Base-by-base conservation (phyloP, 805 yeast species). In the Grigorovia yakushimaensis region DNA sequence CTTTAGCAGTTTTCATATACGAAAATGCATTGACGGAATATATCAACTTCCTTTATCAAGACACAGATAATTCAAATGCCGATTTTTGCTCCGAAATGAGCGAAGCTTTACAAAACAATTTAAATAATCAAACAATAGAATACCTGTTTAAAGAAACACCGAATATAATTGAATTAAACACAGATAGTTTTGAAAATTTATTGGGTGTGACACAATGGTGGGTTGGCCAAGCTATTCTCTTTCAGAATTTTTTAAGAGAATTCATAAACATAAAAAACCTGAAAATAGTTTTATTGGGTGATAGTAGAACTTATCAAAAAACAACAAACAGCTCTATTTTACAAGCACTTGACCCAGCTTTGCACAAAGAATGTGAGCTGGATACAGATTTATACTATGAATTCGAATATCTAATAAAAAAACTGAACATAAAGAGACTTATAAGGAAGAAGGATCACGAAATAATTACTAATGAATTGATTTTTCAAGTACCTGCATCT, bases 11-110 rank as follows among this genome's bases (percentile, higher is more conserved):
- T 41, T 67, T 68, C 30, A 52, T 82, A 22, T 70, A 73, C 3
- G 82, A 81, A 42, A 63, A 68, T 47, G 67, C 73, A 39, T 68
- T 73, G 0, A 70, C 76, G 21, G 77, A 76, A 41, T 55, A 73
- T 18, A 55, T 77, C 39, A 72, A 70, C 41, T 78, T 70, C 56
- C 51, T 76, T 5, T 67, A 77, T 49, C 65, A 70, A 50, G 74
- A 71, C 30, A 41, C 51, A 0, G 54, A 58, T 2, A 52, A 51
- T 17, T 58, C 74, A 1, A 65, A 78, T 1, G 71, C 75, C 68
- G 73, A 72, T 18, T 84, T 79, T 51, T 72, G 74, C 10, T 64
- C 77, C 0, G 57, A 55, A 1, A 54, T 60, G 22, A 58, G 73
- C 36, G 66, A 79, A 39, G 40, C 52, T 0, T 52, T 82, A 42